Evolutionary conservation across 768 basidiomycete genomes (phyloP), one percentile per base, ranked within the genome.

Genomic region (Trichaptum fuscoviolaceum): DNA sequence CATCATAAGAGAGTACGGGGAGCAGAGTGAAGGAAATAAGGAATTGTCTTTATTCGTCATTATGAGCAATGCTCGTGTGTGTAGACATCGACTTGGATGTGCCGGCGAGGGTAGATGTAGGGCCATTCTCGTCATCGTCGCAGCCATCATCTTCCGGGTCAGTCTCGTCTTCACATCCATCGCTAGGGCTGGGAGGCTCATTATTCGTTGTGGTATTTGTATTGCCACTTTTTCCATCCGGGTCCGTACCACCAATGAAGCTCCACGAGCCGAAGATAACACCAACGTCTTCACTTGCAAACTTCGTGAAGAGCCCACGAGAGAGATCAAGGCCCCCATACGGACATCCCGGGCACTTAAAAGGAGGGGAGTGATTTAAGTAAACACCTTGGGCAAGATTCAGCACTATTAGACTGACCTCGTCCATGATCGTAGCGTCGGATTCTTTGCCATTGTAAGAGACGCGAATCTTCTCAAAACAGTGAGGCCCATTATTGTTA

Each of bases 391-490:
- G 27, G 64, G 64, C 25, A 18, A 64, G 20, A 60, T 2, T 15
- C 35, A 27, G 18, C 3, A 20, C 42, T 5, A 12, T 12, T 12
- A n/a, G 18, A 77, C 81, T 65, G 35, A 88, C 89, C 78, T 82
- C 76, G 68, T 94, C 92, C 69, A 77, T 78, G 68, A 93, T 84
- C 7, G 78, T 80, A 7, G 92, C 92, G 52, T 71, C 71, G 0
- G 83, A 74, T 4, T 84, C 78, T 74, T 85, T 85, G 61, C 91
- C 91, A 57, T 80, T 78, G 73, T 78, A 84, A 1, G 78, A 77
- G 70, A 94, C 87, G 25, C 82, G 85, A 70, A 94, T 87, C 65
- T 66, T 75, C 76, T 88, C 78, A 74, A 77, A 84, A 72, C 92
- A 93, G 69, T 84, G 72, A 64, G 42, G 42, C 20, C 42, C 42